These are phyloP conservation scores for Magnolia changhungtana DNA, from an alignment of 164 flowering plant genomes.

Conservation along the genomic window DNA sequence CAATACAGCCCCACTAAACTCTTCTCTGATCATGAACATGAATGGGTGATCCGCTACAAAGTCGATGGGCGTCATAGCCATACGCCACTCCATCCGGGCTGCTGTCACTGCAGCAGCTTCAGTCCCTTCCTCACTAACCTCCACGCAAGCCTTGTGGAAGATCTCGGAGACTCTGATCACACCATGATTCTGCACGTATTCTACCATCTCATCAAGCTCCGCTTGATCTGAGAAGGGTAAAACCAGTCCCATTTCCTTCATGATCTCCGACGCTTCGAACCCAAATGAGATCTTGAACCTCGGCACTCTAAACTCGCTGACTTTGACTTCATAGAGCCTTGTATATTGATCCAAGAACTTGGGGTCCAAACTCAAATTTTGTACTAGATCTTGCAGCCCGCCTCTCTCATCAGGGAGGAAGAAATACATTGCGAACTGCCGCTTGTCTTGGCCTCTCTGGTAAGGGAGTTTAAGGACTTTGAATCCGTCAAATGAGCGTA, in stretches of 20 bases:
- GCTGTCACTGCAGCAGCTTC: slow-evolving; percentile 17
- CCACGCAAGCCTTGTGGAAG: slow-evolving; percentile 4
- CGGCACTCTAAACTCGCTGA: slow-evolving; percentile 17
- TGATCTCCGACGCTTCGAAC: slow-evolving; percentile 12
- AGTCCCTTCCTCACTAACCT: slow-evolving; percentile 14
- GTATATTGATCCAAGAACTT: neutral
- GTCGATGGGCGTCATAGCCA: neutral
- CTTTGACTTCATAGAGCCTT: neutral
- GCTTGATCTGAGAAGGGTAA: slow-evolving; percentile 14
- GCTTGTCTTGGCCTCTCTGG: neutral
- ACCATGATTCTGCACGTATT: neutral
- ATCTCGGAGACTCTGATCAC: neutral
- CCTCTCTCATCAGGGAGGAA: slow-evolving; percentile 23
- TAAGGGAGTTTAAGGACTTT: slow-evolving; percentile 24
- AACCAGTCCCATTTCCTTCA: slow-evolving; percentile 13
- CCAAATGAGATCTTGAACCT: slow-evolving; percentile 23
- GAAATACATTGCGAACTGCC: slow-evolving; percentile 24
- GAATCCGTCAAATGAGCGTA: slow-evolving; percentile 8
- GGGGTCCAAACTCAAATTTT: slow-evolving; percentile 9
- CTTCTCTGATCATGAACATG: slow-evolving; percentile 16
- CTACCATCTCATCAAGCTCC: slow-evolving; percentile 15
- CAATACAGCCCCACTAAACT: slow-evolving; percentile 5
- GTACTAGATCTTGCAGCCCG: slow-evolving; percentile 15
- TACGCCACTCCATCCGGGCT: neutral
- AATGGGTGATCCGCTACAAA: slow-evolving; percentile 17